Percentiles rank a stretch among this genome's conserved stretches.
Conservation (phyloP, 2,329 filamentous ascomycete genomes). For the Apiospora saccharicola region DNA sequence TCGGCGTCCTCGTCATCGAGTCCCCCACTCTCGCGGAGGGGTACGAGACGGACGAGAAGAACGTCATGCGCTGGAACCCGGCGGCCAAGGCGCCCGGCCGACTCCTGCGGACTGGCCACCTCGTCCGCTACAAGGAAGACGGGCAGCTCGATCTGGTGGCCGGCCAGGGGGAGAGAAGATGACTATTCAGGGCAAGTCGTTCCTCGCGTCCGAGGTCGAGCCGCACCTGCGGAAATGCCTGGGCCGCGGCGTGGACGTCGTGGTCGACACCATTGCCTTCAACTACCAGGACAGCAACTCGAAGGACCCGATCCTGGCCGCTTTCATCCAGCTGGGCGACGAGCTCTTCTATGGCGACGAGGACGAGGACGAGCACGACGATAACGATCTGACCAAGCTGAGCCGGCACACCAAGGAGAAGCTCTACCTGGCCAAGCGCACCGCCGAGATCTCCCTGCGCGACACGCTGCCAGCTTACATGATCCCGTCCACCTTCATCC, state of each 20-base stretch:
- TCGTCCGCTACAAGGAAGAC: slow-evolving; percentile 56
- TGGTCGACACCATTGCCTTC: slow-evolving; percentile 56
- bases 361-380: slow-evolving; percentile 48
- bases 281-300: slow-evolving; percentile 45
- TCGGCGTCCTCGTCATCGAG: slow-evolving; percentile 68
- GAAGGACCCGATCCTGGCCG: slow-evolving; percentile 49
- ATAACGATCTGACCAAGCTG: slow-evolving; percentile 44
- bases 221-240: slow-evolving; percentile 55
- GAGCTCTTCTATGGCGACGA: slow-evolving; percentile 44
- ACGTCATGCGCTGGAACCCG: slow-evolving; percentile 37
- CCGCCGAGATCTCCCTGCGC: slow-evolving; percentile 51
- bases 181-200: slow-evolving; percentile 47
- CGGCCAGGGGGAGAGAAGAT: slow-evolving; percentile 51
- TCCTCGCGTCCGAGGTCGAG: slow-evolving; percentile 55
- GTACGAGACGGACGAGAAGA: slow-evolving; percentile 43
- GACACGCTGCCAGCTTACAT: slow-evolving; percentile 48
- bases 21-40: slow-evolving; percentile 57
- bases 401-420: slow-evolving; percentile 51
- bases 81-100: slow-evolving; percentile 37
- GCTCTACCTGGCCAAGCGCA: slow-evolving; percentile 52
- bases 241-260: slow-evolving; percentile 55
- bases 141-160: slow-evolving; percentile 58
- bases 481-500: slow-evolving; percentile 58
- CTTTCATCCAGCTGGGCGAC: slow-evolving; percentile 58
- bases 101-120: slow-evolving; percentile 58